A percentile compares a stretch with the other conserved stretches of the same genome.
Evolutionary conservation across 2,329 filamentous ascomycete species (phyloP).

Genomic region (Clarireedia monteithiana): DNA sequence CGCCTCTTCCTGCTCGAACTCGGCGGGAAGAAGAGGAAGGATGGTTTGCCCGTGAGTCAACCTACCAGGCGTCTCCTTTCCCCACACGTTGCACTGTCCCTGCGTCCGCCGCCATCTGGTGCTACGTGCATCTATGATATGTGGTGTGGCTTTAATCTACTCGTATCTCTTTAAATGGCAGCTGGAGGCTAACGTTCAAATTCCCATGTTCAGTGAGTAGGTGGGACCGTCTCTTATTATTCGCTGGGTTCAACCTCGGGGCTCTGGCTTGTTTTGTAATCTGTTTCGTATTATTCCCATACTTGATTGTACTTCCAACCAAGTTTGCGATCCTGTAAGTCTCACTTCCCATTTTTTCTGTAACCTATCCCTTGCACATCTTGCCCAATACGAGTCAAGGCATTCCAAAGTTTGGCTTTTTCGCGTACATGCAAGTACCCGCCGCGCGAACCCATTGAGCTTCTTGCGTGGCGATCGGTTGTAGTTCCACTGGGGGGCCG

Average conservation of each 20-base stretch:
- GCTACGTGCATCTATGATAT: conserved; percentile 17
- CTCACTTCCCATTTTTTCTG: conserved; percentile 13
- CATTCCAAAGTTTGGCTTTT: conserved; percentile 16
- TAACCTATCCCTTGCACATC: conserved; percentile 9
- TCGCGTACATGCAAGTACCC: conserved; percentile 32
- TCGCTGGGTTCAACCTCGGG: conserved; percentile 82
- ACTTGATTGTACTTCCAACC: conserved; percentile 70
- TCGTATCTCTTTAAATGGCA: conserved; percentile 16
- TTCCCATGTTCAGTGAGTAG: conserved; percentile 64
- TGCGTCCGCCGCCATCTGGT: conserved; percentile 25
- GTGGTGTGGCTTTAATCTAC: conserved; percentile 15
- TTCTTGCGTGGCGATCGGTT: background rate
- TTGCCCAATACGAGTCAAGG: conserved; percentile 16
- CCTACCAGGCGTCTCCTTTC: conserved; percentile 10
- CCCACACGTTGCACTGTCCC: conserved; percentile 23
- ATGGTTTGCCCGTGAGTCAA: conserved; percentile 84
- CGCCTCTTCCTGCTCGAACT: conserved; percentile 75
- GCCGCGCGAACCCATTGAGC: conserved; percentile 24
- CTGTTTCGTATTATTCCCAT: conserved; percentile 83
- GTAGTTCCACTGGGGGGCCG: background rate
- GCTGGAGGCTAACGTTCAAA: conserved; percentile 25
- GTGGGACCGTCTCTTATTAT: conserved; percentile 93
- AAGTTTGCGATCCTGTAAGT: conserved; percentile 98
- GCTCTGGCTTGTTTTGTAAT: conserved; percentile 88
- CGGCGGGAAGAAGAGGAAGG: conserved; percentile 91